Evolutionary conservation across 2,329 filamentous ascomycete species (phyloP), one percentile per base, ranked within the genome.

Genomic region (Cercospora brassicicola): DNA sequence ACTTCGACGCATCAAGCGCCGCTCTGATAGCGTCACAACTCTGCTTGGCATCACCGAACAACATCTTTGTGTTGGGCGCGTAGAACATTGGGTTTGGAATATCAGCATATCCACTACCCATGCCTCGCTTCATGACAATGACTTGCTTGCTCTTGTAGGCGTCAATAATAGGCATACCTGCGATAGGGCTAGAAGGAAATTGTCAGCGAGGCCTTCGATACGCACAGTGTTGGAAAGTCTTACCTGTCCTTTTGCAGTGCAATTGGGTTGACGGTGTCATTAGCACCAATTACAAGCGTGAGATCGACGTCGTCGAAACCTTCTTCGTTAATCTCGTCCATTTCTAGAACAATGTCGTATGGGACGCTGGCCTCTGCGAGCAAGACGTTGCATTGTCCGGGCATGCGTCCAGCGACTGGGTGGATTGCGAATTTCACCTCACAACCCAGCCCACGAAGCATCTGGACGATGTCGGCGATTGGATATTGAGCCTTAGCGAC

Each of bases 291-390:
- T 0, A 96, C 93, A 3, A 74, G 86, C 0, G 92, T 93, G 9
- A 96, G 84, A 75, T 96, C 93, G 0, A 93, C 96, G 30, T 95
- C 91, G 6, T 85, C 80, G 78, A 96, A 97, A 75, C 76, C 75
- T 65, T 96, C 93, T 70, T 96, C 93, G 79, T 96, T 97, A 81
- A 96, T 96, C 82, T 97, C 93, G 74, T 96, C 93, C 93, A 96
- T 96, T 81, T 97, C 93, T 56, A 96, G 85, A 30, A 96, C 93
- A 65, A 96, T 94, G 74, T 97, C 93, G 75, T 96, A 96, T 2
- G 92, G 92, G 31, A 96, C 93, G 36, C 87, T 90, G 0, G 93
- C 93, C 79, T 97, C 93, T 0, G 93, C 93, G 13, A 96, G 87
- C 2, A 97, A 84, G 3, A 96, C 93, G 76, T 97, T 96, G 82